Conservation (phyloP, 257 asterid species). For the Fraxinus excelsior region DNA sequence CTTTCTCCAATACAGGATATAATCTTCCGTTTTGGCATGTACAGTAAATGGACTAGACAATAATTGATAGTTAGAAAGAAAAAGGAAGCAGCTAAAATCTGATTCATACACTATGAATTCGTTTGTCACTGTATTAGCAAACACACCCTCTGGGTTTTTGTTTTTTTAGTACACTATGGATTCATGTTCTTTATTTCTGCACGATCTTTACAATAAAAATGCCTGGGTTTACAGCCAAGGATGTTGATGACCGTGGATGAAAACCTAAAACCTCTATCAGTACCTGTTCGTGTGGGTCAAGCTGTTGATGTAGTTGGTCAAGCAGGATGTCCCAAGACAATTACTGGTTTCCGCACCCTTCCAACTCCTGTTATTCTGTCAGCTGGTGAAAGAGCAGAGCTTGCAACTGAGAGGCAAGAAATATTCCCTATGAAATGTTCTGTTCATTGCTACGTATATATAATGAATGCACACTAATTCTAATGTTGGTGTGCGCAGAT, state of each 20-base stretch:
- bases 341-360: slow-evolving; percentile 92
- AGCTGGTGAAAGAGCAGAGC: slow-evolving; percentile 96
- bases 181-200: background rate
- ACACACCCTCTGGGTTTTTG: background rate
- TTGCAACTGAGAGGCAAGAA: slow-evolving; percentile 85
- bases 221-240: slow-evolving; percentile 61
- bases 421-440: background rate
- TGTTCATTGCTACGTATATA: background rate
- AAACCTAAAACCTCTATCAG: slow-evolving; percentile 77
- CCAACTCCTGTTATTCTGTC: slow-evolving; percentile 87
- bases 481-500: slow-evolving; percentile 48
- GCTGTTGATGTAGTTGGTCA: slow-evolving; percentile 96
- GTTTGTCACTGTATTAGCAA: no score
- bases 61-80: no score
- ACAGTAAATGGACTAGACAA: background rate
- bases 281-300: slow-evolving; percentile 95
- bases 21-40: background rate
- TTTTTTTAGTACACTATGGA: no score
- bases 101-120: no score
- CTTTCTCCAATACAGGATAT: background rate
- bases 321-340: slow-evolving; percentile 94
- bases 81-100: no score
- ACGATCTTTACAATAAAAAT: no score
- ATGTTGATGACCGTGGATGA: slow-evolving; percentile 92
- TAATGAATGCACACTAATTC: background rate